Evolutionary conservation across 495 filamentous ascomycete species (phyloP).

Genomic region (Penicillium coprophilum): DNA sequence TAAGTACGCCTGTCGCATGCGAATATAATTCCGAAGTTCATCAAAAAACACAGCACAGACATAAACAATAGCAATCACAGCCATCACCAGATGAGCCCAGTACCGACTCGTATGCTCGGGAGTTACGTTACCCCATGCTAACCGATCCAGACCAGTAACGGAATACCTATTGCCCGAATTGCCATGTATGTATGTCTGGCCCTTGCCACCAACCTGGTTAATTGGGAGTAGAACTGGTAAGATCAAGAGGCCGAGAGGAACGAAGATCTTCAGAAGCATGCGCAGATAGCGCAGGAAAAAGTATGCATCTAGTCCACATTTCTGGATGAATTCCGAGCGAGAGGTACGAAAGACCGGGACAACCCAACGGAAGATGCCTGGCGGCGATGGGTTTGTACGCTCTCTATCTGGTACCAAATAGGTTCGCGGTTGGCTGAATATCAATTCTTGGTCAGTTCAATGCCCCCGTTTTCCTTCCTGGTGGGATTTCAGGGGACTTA

Average conservation of each 20-base stretch:
- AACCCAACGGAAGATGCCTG: constrained; percentile 69
- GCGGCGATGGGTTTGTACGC: constrained; percentile 68
- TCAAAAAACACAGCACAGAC: constrained; percentile 86
- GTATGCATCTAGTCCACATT: constrained; percentile 95
- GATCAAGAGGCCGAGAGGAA: constrained; percentile 74
- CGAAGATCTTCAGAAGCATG: constrained; percentile 88
- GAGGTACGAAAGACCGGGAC: constrained; percentile 70
- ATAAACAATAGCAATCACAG: constrained; percentile 75
- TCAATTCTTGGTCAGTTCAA: constrained; percentile 12
- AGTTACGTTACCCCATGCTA: constrained; percentile 91
- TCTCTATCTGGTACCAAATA: constrained; percentile 89
- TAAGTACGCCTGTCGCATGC: constrained; percentile 88
- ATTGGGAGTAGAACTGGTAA: constrained; percentile 84
- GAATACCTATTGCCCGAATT: constrained; percentile 38
- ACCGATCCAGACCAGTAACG: constrained; percentile 70
- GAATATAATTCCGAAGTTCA: constrained; percentile 88
- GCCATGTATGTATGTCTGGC: constrained; percentile 49
- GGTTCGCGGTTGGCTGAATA: constrained; percentile 73
- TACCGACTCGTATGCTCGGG: constrained; percentile 69
- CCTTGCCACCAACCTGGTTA: constrained; percentile 73
- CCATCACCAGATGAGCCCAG: constrained; percentile 86
- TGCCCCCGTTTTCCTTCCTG: not conserved
- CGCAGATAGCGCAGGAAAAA: constrained; percentile 96
- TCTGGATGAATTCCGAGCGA: constrained; percentile 87
- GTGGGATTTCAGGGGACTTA: constrained; percentile 40